These are phyloP conservation scores for Sphenostylis stenocarpa DNA, from an alignment of 306 rosid species.

Conservation along the genomic window DNA sequence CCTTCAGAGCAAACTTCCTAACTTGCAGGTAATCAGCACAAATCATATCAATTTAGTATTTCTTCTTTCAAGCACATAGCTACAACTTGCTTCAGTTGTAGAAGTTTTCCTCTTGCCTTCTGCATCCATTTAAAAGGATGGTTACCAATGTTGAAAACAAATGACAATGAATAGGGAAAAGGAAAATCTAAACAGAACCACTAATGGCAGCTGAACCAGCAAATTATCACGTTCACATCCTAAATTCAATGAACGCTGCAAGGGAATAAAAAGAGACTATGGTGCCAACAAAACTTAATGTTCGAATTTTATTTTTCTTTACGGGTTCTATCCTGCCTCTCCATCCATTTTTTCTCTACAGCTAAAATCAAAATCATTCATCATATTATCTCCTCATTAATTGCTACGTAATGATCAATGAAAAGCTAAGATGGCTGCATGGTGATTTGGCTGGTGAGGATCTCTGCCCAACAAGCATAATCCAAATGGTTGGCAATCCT, in stretches of 20 bases:
- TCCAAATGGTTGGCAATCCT: slow-evolving; percentile 21
- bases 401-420: background rate
- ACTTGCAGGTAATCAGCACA: slow-evolving; percentile 32
- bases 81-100: slow-evolving; percentile 66
- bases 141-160: background rate
- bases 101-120: slow-evolving; percentile 72
- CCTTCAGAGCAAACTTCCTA: slow-evolving; percentile 13
- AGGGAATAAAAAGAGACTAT: slow-evolving; percentile 20
- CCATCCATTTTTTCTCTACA: background rate
- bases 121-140: slow-evolving; percentile 45
- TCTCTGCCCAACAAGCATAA: background rate
- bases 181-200: background rate
- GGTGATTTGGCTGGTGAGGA: background rate
- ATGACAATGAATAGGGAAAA: background rate
- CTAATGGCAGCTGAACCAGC: background rate
- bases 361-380: background rate
- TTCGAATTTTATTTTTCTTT: slow-evolving; percentile 7
- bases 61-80: slow-evolving; percentile 75
- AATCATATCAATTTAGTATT: slow-evolving; percentile 42
- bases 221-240: background rate
- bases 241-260: slow-evolving; percentile 10
- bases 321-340: background rate
- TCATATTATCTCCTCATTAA: background rate
- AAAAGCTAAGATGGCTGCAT: background rate
- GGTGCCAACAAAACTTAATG: slow-evolving; percentile 13